Conservation (phyloP, 1,284 basidiomycete genomes). For the Cryptococcus sp. region DNA sequence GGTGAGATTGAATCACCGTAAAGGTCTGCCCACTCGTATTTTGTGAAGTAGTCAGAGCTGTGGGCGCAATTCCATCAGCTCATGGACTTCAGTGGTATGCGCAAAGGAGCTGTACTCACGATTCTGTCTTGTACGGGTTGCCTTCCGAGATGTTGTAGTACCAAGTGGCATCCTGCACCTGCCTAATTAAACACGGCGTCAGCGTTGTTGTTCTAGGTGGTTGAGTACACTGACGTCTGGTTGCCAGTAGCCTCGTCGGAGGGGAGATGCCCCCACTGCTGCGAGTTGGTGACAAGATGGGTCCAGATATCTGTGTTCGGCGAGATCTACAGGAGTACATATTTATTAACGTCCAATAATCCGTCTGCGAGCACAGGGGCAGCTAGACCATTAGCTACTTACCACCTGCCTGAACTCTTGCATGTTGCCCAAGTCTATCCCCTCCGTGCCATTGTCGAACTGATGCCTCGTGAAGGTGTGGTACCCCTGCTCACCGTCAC, state of each 20-base stretch:
- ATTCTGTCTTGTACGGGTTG: constrained; percentile 13
- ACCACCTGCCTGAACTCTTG: constrained; percentile 27
- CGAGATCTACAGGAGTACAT: constrained; percentile 1
- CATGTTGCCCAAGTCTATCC: constrained; percentile 19
- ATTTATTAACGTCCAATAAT: neutral
- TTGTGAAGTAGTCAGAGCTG: constrained; percentile 39
- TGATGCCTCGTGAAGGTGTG: constrained; percentile 31
- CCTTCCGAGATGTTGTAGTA: constrained; percentile 21
- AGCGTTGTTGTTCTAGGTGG: neutral
- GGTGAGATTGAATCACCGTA: constrained; percentile 5
- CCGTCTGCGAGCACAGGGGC: constrained; percentile 22
- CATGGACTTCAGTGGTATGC: no score
- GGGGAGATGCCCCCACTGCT: constrained; percentile 21
- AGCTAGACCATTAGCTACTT: constrained; percentile 23
- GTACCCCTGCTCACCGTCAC: constrained; percentile 33
- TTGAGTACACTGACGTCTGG: neutral
- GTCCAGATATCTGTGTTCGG: constrained; percentile 27
- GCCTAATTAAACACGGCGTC: constrained; percentile 8
- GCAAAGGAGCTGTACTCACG: neutral
- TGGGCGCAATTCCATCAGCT: no score
- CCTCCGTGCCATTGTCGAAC: constrained; percentile 19
- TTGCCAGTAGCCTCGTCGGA: constrained; percentile 15
- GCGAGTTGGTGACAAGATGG: constrained; percentile 22
- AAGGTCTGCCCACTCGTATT: constrained; percentile 30
- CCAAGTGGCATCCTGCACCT: constrained; percentile 44